Evolutionary conservation across 2,329 filamentous ascomycete species (phyloP).

Genomic region (Apiospora arundinis): DNA sequence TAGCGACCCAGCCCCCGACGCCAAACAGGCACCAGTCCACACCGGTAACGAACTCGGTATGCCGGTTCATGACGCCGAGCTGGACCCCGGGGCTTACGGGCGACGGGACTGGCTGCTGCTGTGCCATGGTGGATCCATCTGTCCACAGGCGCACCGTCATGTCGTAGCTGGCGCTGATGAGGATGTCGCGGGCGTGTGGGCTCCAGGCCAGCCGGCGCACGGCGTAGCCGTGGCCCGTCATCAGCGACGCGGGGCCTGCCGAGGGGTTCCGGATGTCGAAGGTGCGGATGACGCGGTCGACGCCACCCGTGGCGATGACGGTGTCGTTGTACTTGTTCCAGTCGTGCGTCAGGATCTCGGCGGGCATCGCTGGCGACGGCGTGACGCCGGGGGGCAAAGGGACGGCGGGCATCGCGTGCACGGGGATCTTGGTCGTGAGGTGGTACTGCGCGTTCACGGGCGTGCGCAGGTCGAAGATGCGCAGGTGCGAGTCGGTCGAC

Average conservation of each 20-base stretch:
- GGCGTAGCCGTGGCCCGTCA: constrained; percentile 90
- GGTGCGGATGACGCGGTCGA: constrained; percentile 84
- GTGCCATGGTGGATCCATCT: constrained; percentile 63
- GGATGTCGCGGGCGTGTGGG: constrained; percentile 86
- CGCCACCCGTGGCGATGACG: constrained; percentile 85
- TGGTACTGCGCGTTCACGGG: constrained; percentile 88
- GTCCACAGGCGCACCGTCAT: constrained; percentile 97
- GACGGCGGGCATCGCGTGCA: constrained; percentile 71
- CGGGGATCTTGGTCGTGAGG: constrained; percentile 80
- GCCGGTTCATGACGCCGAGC: constrained; percentile 85
- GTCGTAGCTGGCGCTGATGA: constrained; percentile 92
- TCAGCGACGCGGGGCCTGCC: constrained; percentile 73
- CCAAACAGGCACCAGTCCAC: constrained; percentile 99
- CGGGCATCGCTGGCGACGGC: constrained; percentile 60
- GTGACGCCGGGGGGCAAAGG: constrained; percentile 40
- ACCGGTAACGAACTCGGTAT: constrained; percentile 95
- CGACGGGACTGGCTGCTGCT: constrained; percentile 26
- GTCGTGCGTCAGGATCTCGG: constrained; percentile 91
- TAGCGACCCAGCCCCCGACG: constrained; percentile 93
- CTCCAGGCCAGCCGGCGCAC: constrained; percentile 88
- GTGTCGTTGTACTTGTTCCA: constrained; percentile 98
- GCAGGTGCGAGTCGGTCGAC: constrained; percentile 85
- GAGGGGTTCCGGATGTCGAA: constrained; percentile 86
- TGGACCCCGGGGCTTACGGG: constrained; percentile 66
- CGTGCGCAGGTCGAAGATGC: constrained; percentile 90